These are phyloP conservation scores for Exophiala calicioides DNA, from an alignment of 2,329 filamentous ascomycete genomes.

Conservation along the genomic window DNA sequence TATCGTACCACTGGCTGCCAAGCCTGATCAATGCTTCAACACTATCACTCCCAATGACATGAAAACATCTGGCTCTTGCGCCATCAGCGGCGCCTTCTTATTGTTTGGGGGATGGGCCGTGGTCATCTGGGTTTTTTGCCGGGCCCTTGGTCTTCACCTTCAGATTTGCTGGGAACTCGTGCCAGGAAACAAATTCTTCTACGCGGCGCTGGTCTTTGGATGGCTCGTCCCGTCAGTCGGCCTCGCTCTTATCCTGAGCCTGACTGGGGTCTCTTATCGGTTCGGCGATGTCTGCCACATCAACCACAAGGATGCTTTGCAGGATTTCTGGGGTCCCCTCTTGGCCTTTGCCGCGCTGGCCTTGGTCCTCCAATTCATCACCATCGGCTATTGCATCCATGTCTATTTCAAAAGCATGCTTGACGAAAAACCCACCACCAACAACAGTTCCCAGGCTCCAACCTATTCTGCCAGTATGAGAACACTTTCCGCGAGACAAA, in stretches of 20 bases:
- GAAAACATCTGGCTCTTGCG: conserved; percentile 77
- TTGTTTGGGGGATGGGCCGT: conserved; percentile 82
- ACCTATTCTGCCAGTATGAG: conserved; percentile 74
- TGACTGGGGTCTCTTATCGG: conserved; percentile 91
- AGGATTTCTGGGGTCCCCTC: conserved; percentile 87
- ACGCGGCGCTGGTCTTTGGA: conserved; percentile 73
- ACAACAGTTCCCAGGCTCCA: conserved; percentile 66
- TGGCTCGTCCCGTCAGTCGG: conserved; percentile 82
- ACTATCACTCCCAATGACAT: conserved; percentile 92
- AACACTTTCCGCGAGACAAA: conserved; percentile 80
- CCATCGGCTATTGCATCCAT: conserved; percentile 89
- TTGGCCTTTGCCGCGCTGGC: conserved; percentile 75
- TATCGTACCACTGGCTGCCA: conserved; percentile 77
- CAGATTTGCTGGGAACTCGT: conserved; percentile 98
- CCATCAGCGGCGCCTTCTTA: conserved; percentile 82
- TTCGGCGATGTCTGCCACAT: conserved; percentile 93
- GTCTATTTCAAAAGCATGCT: conserved; percentile 85
- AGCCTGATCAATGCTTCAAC: conserved; percentile 81
- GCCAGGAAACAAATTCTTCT: conserved; percentile 87
- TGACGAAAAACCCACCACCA: conserved; percentile 70
- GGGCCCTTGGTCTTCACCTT: conserved; percentile 87
- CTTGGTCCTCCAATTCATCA: conserved; percentile 77
- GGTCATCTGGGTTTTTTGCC: conserved; percentile 87
- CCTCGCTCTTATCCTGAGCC: conserved; percentile 71
- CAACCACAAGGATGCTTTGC: conserved; percentile 81